A percentile compares a stretch with the other conserved stretches of the same genome.
These are phyloP conservation scores for Candida jianshihensis DNA, from an alignment of 805 yeast species.

Conservation along the genomic window DNA sequence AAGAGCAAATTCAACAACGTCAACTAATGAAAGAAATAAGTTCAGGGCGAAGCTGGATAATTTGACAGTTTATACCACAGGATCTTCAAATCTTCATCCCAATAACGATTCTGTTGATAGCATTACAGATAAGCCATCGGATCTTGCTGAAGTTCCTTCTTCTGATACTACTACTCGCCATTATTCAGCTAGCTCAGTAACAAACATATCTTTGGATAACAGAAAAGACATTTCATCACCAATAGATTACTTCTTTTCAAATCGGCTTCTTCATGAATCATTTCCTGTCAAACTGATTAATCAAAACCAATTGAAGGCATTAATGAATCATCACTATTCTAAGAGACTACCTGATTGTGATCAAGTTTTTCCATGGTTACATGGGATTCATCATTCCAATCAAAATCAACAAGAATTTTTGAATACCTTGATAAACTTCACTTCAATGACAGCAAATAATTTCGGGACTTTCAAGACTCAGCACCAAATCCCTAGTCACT, in stretches of 20 bases:
- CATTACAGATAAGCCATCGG: not conserved
- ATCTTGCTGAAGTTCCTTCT: constrained; percentile 5
- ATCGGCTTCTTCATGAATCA: constrained; percentile 6
- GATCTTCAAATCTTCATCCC: constrained; percentile 4
- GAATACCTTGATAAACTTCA: constrained; percentile 15
- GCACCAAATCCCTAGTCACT: constrained; percentile 14
- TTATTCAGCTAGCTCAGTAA: constrained; percentile 2
- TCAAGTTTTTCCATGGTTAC: constrained; percentile 84
- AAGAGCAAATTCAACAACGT: constrained; percentile 16
- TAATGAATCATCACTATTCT: constrained; percentile 17
- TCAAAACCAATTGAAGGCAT: constrained; percentile 12
- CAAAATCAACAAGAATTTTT: constrained; percentile 19
- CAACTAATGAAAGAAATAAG: constrained; percentile 19
- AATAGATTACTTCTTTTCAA: constrained; percentile 15
- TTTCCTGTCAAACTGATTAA: constrained; percentile 17
- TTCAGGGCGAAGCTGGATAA: constrained; percentile 15
- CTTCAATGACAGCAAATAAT: constrained; percentile 17
- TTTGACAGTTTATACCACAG: constrained; percentile 1
- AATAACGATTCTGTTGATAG: not conserved
- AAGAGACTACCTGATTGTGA: constrained; percentile 54
- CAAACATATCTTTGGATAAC: not conserved
- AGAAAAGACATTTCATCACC: constrained; percentile 5
- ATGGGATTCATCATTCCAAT: constrained; percentile 40
- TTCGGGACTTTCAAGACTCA: constrained; percentile 13
- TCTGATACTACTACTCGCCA: not conserved